A percentile compares a stretch with the other conserved stretches of the same genome.
These are phyloP conservation scores for Rugosomyces carneus DNA, from an alignment of 1,284 basidiomycete species.

Conservation along the genomic window DNA sequence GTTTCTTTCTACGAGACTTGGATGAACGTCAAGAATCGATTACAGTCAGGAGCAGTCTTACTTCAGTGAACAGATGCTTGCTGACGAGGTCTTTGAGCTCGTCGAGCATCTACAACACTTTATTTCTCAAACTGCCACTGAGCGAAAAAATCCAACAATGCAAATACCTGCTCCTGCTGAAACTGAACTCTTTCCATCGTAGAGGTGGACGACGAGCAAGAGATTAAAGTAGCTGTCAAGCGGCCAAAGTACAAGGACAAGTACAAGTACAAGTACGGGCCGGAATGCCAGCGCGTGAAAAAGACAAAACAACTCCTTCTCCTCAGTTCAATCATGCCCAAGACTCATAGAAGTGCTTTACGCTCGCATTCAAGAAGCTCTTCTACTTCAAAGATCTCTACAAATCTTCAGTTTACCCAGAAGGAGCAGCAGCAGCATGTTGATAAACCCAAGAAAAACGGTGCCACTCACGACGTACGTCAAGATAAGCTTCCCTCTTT, in stretches of 20 bases:
- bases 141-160: neutral
- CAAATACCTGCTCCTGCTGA: slow-evolving; percentile 79
- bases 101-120: slow-evolving; percentile 67
- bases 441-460: slow-evolving; percentile 48
- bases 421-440: slow-evolving; percentile 43
- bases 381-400: slow-evolving; percentile 49
- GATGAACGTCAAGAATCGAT: slow-evolving; percentile 5
- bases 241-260: neutral
- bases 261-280: slow-evolving; percentile 11
- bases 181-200: slow-evolving; percentile 92
- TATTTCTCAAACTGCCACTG: neutral
- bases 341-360: slow-evolving; percentile 37
- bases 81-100: slow-evolving; percentile 93
- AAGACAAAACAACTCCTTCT: slow-evolving; percentile 10
- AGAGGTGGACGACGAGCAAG: neutral
- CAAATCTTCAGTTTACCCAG: slow-evolving; percentile 64
- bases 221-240: neutral
- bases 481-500: slow-evolving; percentile 13
- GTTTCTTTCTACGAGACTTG: slow-evolving; percentile 59
- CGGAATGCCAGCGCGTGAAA: slow-evolving; percentile 8
- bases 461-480: slow-evolving; percentile 21
- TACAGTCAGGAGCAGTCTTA: slow-evolving; percentile 29
- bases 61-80: slow-evolving; percentile 82
- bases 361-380: slow-evolving; percentile 59
- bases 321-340: slow-evolving; percentile 36